phyloP scores from a whole-genome alignment of 768 basidiomycete genomes.

The Exidia glandulosa region DNA sequence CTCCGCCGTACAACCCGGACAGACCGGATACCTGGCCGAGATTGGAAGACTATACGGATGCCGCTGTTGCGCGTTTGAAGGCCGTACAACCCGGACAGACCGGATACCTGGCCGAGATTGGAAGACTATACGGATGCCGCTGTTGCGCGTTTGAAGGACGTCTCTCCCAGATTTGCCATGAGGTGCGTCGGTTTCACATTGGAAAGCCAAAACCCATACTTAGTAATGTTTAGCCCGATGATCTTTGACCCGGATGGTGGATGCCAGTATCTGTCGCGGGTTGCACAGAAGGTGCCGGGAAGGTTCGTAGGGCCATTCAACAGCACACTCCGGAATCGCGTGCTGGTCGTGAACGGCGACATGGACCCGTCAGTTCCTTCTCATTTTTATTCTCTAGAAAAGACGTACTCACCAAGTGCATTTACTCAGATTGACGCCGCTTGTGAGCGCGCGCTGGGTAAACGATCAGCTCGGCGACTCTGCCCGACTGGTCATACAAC shows the following conservation, averaged over 20 bases:
- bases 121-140: conserved; percentile 6
- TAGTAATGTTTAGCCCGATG: neutral
- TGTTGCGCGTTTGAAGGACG: neutral
- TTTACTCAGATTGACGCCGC: neutral
- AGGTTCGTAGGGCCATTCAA: conserved; percentile 4
- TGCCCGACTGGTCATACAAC: neutral
- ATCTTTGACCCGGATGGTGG: conserved; percentile 5
- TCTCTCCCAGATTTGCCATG: conserved; percentile 5
- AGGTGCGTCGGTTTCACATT: neutral
- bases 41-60: conserved; percentile 6
- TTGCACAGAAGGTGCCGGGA: neutral
- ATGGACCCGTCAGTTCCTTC: neutral
- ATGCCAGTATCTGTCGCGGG: conserved; percentile 3
- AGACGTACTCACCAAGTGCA: neutral
- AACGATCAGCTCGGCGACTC: neutral
- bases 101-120: neutral
- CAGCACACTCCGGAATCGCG: neutral
- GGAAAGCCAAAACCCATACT: no score
- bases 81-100: neutral
- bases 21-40: neutral
- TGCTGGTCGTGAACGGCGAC: neutral
- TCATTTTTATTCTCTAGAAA: neutral
- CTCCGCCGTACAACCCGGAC: neutral
- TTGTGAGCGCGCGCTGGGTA: neutral
- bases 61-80: neutral